These are phyloP conservation scores for Collariella sp. DNA, from an alignment of 495 filamentous ascomycete species.

Conservation along the genomic window DNA sequence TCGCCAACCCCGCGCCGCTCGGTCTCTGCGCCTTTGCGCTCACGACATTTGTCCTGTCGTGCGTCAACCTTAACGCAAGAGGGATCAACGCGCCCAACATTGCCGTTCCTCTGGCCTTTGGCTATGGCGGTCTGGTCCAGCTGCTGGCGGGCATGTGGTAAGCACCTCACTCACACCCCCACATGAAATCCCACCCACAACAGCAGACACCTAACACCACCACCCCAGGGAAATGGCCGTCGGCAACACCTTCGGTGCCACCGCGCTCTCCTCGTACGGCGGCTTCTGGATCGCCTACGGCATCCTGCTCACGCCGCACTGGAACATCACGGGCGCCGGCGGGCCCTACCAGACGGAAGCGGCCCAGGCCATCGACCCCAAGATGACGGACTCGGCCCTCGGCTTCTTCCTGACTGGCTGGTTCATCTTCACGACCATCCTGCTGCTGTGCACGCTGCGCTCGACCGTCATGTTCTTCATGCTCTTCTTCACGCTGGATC, in stretches of 20 bases:
- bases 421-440: slow-evolving; percentile 95
- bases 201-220: slow-evolving; percentile 13
- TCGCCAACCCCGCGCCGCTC: slow-evolving; percentile 81
- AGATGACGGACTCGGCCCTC: slow-evolving; percentile 51
- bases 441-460: slow-evolving; percentile 80
- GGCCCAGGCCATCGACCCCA: slow-evolving; percentile 26
- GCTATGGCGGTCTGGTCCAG: slow-evolving; percentile 85
- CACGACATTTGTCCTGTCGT: slow-evolving; percentile 87
- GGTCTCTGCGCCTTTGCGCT: slow-evolving; percentile 86
- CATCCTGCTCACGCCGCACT: slow-evolving; percentile 71
- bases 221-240: slow-evolving; percentile 86
- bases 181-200: not conserved
- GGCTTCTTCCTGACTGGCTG: slow-evolving; percentile 86
- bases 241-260: slow-evolving; percentile 96
- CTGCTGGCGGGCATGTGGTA: slow-evolving; percentile 96
- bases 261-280: slow-evolving; percentile 90
- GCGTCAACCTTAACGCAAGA: slow-evolving; percentile 68
- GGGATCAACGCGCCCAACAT: slow-evolving; percentile 55
- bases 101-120: slow-evolving; percentile 61
- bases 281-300: slow-evolving; percentile 95
- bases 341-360: slow-evolving; percentile 33
- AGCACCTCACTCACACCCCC: no score
- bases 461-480: slow-evolving; percentile 95
- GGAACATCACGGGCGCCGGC: slow-evolving; percentile 52
- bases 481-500: slow-evolving; percentile 88